Evolutionary conservation across 2,329 filamentous ascomycete genomes (phyloP).

Genomic region (Neofusicoccum laricinum): DNA sequence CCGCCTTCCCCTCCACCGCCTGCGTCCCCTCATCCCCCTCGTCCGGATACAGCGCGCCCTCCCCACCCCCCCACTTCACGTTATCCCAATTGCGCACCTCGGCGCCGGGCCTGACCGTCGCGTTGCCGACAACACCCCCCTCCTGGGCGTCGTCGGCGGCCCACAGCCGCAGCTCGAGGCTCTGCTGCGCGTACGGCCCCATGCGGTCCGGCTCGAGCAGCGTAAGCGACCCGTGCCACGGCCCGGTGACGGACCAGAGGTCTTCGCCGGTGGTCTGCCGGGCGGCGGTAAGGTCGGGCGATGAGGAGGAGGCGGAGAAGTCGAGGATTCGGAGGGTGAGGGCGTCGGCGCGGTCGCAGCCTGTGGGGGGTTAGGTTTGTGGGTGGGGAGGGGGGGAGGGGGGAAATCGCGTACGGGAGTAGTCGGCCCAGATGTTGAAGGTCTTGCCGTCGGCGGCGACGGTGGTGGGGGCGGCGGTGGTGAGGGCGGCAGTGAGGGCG

Average conservation of each 20-base stretch:
- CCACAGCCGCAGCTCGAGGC: not conserved
- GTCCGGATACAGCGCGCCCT: not conserved
- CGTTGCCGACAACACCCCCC: not conserved
- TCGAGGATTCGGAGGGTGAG: not conserved
- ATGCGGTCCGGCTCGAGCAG: not conserved
- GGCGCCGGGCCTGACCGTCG: not conserved
- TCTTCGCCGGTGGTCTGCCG: not conserved
- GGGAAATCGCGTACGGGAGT: not conserved
- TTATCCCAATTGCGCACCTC: not conserved
- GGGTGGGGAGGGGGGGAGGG: too few relatives aligned
- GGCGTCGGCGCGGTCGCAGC: not conserved
- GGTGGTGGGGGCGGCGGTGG: not conserved
- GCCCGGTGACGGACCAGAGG: not conserved
- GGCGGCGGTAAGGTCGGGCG: not conserved
- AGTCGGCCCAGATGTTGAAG: not conserved
- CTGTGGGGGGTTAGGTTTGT: not conserved
- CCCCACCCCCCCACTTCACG: not conserved
- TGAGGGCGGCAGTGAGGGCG: not conserved
- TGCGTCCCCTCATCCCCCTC: not conserved
- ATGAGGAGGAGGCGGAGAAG: not conserved
- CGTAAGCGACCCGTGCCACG: not conserved
- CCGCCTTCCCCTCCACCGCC: not conserved
- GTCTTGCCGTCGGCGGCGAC: not conserved
- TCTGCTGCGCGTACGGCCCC: not conserved
- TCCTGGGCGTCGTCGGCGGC: not conserved